phyloP scores from a whole-genome alignment of 208 protist species.

The Balamuthia mandrillaris region DNA sequence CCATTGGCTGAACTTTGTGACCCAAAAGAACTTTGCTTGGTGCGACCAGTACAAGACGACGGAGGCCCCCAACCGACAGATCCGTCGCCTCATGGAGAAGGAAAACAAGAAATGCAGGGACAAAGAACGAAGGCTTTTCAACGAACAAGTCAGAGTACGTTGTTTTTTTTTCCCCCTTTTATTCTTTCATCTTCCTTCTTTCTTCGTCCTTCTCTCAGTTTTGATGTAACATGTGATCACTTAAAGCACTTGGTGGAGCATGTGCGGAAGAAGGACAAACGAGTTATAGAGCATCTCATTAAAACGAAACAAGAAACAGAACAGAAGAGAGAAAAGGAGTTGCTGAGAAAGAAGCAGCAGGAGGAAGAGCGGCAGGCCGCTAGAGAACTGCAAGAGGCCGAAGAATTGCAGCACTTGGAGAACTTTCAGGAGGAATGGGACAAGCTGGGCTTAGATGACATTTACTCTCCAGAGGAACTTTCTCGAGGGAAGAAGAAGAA shows the following conservation, averaged over 20 bases:
- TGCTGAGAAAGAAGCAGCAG: not conserved
- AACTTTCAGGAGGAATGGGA: not conserved
- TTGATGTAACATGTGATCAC: too few species aligned
- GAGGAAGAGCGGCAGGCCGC: not conserved
- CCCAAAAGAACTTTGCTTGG: constrained; percentile 47
- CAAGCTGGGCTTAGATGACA: not conserved
- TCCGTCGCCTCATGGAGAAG: constrained; percentile 68
- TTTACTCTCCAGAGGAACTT: not conserved
- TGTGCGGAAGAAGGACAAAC: constrained; percentile 52
- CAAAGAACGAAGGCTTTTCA: constrained; percentile 34
- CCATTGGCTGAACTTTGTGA: constrained; percentile 56
- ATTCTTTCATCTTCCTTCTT: too few species aligned
- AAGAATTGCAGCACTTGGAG: constrained; percentile 43
- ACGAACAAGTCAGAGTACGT: constrained; percentile 62
- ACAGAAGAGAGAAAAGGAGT: too few species aligned
- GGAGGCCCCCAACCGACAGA: constrained; percentile 13
- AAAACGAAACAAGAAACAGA: too few species aligned
- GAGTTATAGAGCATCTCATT: constrained; percentile 40
- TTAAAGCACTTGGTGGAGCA: constrained; percentile 54
- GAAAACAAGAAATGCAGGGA: constrained; percentile 64
- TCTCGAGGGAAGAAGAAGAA: not conserved
- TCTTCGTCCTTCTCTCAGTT: too few species aligned
- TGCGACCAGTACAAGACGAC: constrained; percentile 46
- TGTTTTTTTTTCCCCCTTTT: too few species aligned
- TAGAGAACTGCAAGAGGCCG: not conserved